Evolutionary conservation across 1,284 basidiomycete species (phyloP), one percentile per base, ranked within the genome.

Genomic region (Cerrena zonata): DNA sequence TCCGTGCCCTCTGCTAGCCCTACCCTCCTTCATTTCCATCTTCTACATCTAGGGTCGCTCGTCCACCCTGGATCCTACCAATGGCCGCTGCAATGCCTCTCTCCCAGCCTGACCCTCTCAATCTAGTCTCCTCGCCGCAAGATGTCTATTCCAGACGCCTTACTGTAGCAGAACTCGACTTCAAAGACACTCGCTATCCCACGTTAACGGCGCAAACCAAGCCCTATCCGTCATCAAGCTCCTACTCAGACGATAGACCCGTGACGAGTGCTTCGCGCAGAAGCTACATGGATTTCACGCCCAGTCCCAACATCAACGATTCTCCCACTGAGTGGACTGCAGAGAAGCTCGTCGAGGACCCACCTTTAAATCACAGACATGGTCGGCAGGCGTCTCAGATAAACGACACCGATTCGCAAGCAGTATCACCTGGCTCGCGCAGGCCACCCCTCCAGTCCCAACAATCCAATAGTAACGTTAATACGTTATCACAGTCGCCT

Each of bases 141-240:
- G 68, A 65, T 49, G 58, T 69, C 60, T 78, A 82, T 66, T 69
- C 79, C 49, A 72, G 73, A 58, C 68, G 74, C 39, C 72, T 86
- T 47, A 72, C 80, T 56, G 62, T 73, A 54, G 69, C 75, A 49
- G 81, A 82, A 52, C 71, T 80, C 56, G 80, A 83, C 65, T 75
- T 79, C 63, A 72, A 74, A 60, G 81, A 82, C 68, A 75, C 75
- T 61, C 73, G 82, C 58, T 83, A 84, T 64, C 81, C 82, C 15
- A 63, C 76, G 39, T 59, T 79, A 19, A 48, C 54, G n/a, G 52
- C 58, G 39, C 54, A 60, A 24, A 46, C 56, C 41, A 56, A 50
- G 45, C 48, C 54, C 38, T 13, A 38, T 5, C 49, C 51, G 10
- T 30, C 47, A 18, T 41, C 24, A 12, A 36, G 41, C 15, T 42